Evolutionary conservation across 1,284 basidiomycete species (phyloP).

Genomic region (Malassezia pachydermatis): DNA sequence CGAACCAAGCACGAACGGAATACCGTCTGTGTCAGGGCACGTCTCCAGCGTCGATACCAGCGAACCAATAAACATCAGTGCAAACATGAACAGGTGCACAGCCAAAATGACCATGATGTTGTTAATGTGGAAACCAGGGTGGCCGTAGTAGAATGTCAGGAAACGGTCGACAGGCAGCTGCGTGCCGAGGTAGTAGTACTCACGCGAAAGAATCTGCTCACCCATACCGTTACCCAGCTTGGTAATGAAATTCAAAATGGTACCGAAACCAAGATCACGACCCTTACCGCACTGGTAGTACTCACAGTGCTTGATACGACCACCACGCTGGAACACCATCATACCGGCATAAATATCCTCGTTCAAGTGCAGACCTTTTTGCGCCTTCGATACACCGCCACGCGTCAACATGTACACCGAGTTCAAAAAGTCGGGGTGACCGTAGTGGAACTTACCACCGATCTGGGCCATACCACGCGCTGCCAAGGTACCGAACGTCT

Average conservation of each 20-base stretch:
- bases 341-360: constrained; percentile 99
- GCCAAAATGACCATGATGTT: constrained; percentile 65
- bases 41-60: constrained; percentile 43
- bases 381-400: constrained; percentile 95
- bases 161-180: constrained; percentile 95
- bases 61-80: constrained; percentile 47
- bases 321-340: constrained; percentile 93
- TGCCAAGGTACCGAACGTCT: constrained; percentile 95
- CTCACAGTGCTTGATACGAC: constrained; percentile 96
- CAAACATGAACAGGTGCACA: constrained; percentile 47
- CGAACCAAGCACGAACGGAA: constrained; percentile 41
- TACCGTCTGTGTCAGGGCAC: constrained; percentile 39
- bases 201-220: constrained; percentile 95
- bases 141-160: constrained; percentile 98
- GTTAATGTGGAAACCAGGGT: constrained; percentile 99
- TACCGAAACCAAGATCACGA: constrained; percentile 95
- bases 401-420: constrained; percentile 96
- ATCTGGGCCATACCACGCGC: constrained; percentile 92
- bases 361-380: constrained; percentile 94
- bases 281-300: constrained; percentile 97
- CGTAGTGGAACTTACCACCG: constrained; percentile 96
- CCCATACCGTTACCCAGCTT: constrained; percentile 99
- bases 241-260: constrained; percentile 97
- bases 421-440: constrained; percentile 97
- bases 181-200: constrained; percentile 99